Conservation (phyloP, 2,329 filamentous ascomycete genomes). For the Aspergillus versicolor region DNA sequence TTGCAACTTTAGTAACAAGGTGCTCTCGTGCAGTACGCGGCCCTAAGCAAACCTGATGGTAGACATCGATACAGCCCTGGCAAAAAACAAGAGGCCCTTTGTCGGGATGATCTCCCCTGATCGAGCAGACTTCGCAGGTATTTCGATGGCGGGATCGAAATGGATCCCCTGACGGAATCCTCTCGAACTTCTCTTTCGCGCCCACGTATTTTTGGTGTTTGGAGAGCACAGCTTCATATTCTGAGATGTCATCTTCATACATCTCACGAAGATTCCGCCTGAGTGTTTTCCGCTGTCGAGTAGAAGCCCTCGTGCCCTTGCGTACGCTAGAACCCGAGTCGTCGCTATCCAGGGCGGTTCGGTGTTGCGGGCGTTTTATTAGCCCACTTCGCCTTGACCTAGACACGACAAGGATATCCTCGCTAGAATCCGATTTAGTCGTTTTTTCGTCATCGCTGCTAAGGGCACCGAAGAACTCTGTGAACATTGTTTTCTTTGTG, state of each 20-base stretch:
- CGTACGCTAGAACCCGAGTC: slow-evolving; percentile 8
- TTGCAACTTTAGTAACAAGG: slow-evolving; percentile 77
- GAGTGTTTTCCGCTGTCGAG: slow-evolving; percentile 26
- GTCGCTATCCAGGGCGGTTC: slow-evolving; percentile 9
- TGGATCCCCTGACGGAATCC: slow-evolving; percentile 57
- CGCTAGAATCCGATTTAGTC: slow-evolving; percentile 19
- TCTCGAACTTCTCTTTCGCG: slow-evolving; percentile 72
- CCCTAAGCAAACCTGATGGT: slow-evolving; percentile 82
- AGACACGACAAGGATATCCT: slow-evolving; percentile 22
- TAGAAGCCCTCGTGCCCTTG: slow-evolving; percentile 30
- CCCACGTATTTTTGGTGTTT: slow-evolving; percentile 48
- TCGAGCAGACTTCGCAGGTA: slow-evolving; percentile 70
- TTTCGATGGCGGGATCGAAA: slow-evolving; percentile 71
- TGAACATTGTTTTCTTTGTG: slow-evolving; percentile 16
- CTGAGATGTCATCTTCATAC: slow-evolving; percentile 37
- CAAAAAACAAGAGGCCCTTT: slow-evolving; percentile 78
- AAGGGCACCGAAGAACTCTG: slow-evolving; percentile 18
- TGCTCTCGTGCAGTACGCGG: slow-evolving; percentile 74
- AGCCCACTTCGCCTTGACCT: slow-evolving; percentile 14
- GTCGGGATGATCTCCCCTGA: slow-evolving; percentile 52
- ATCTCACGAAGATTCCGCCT: slow-evolving; percentile 47
- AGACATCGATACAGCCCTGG: slow-evolving; percentile 83
- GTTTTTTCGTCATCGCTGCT: slow-evolving; percentile 21
- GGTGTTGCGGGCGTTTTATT: slow-evolving; percentile 9
- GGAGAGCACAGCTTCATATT: slow-evolving; percentile 48